Base-by-base conservation (phyloP, 495 filamentous ascomycete species). In the Talaromyces liani region DNA sequence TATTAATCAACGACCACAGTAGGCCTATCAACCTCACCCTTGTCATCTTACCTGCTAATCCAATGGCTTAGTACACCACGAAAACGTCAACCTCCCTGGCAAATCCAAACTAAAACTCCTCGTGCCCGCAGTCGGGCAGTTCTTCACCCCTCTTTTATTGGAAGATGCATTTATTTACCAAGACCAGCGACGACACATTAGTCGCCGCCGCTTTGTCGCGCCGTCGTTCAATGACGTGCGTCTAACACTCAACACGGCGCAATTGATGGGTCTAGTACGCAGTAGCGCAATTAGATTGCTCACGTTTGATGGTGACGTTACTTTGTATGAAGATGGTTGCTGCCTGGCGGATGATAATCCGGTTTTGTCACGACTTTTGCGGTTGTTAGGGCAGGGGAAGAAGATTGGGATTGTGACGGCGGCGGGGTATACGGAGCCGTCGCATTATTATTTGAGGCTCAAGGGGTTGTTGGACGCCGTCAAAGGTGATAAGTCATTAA, bases 161-260 rank as follows among this genome's bases (percentile, higher is more conserved):
- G 89, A 91, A 70, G 88, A 91, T 58, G 93, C 95, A 6, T 98
- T 98, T 79, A 85, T 86, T 62, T 93, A 89, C 70, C 94, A 98
- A 74, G 94, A 98, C 74, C 70, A 79, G 53, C 87, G 84, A 55
- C 86, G 94, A 2, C 88, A 86, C 71, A 98, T 98, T 74, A 95
- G 91, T 63, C 91, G 87, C 3, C 88, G 94, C 6, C 88, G 94
- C 27, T 98, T 97, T 70, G 94, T 98, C 9, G 88, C 94, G 5
- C 95, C 95, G 0, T 97, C 92, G 12, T 98, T 98, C 83, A 98
- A 98, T 76, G 94, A 98, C 69, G 87, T 98, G 64, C 87, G 95
- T 3, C 78, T 97, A 6, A 91, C 92, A 59, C 84, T 98, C 66
- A 98, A 98, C 77, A 92, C 94, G 29, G 92, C 94, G 57, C 95